These are phyloP conservation scores for Pleurotus sapidus DNA, from an alignment of 768 basidiomycete genomes.

Conservation along the genomic window DNA sequence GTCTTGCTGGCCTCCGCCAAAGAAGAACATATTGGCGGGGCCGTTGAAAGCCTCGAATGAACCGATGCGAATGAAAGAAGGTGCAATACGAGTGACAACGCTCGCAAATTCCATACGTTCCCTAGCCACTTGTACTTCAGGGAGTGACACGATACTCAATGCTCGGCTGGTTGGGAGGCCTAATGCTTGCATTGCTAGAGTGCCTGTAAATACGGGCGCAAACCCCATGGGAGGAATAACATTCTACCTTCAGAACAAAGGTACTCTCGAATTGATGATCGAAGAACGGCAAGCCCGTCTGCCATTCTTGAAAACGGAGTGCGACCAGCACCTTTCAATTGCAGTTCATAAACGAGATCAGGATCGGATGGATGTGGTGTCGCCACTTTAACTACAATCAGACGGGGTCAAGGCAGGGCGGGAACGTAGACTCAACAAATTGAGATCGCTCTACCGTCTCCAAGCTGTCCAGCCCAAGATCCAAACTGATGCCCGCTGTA, in stretches of 20 bases:
- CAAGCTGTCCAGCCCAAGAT: slow-evolving; percentile 89
- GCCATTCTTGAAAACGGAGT: slow-evolving; percentile 93
- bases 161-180: slow-evolving; percentile 87
- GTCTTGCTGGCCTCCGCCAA: slow-evolving; percentile 76
- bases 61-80: slow-evolving; percentile 91
- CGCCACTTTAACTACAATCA: slow-evolving; percentile 47
- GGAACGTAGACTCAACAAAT: slow-evolving; percentile 39
- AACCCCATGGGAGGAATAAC: neutral
- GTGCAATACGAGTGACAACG: slow-evolving; percentile 78
- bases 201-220: neutral
- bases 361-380: slow-evolving; percentile 67
- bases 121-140: slow-evolving; percentile 68
- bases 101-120: slow-evolving; percentile 74
- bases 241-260: slow-evolving; percentile 83
- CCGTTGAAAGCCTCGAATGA: slow-evolving; percentile 86
- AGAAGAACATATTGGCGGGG: slow-evolving; percentile 58
- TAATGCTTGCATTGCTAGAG: slow-evolving; percentile 60
- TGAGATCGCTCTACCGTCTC: slow-evolving; percentile 94
- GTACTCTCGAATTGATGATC: slow-evolving; percentile 92
- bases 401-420: neutral
- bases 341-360: slow-evolving; percentile 70
- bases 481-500: slow-evolving; percentile 95
- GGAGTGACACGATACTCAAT: slow-evolving; percentile 74
- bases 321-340: slow-evolving; percentile 92
- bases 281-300: slow-evolving; percentile 93